Percentiles rank a stretch among this genome's conserved stretches.
Conservation (phyloP, 108 stramenopile genomes). For the Cyclotella sp. region DNA sequence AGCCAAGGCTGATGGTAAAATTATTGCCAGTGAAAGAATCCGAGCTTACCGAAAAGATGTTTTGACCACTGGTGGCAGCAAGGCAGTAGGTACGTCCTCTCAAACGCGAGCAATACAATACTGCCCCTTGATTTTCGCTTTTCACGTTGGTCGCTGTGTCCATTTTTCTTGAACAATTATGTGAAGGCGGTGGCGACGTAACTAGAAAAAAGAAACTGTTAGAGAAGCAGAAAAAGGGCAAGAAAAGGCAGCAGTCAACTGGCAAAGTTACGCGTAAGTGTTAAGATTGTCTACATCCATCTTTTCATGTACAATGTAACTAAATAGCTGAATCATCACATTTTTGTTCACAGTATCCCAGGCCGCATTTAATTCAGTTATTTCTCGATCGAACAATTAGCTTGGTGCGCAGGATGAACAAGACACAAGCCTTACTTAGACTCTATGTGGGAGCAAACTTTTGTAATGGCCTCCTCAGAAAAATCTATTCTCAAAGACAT, state of each 20-base stretch:
- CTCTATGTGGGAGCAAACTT: constrained; percentile 40
- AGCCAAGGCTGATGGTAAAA: constrained; percentile 91
- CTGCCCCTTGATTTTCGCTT: background rate
- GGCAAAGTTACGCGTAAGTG: constrained; percentile 54
- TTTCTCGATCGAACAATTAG: constrained; percentile 48
- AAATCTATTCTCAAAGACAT: constrained; percentile 77
- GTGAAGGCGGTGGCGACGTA: constrained; percentile 88
- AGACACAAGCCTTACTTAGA: background rate
- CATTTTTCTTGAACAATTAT: background rate
- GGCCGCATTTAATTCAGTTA: constrained; percentile 95
- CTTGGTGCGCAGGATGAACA: background rate
- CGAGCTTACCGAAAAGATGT: constrained; percentile 97
- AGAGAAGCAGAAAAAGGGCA: constrained; percentile 98
- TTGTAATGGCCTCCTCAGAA: constrained; percentile 55
- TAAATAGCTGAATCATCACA: no score
- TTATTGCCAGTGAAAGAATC: constrained; percentile 87
- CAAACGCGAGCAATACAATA: no score
- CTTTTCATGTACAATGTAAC: no score
- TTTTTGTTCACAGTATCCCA: constrained; percentile 82
- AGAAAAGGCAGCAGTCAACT: constrained; percentile 94
- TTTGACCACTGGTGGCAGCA: constrained; percentile 90
- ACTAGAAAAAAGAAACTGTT: constrained; percentile 97
- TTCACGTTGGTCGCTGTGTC: background rate
- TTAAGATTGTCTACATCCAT: no score
- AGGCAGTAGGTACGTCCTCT: constrained; percentile 78